Conservation (phyloP, 306 rosid species). For the Trifolium dubium region DNA sequence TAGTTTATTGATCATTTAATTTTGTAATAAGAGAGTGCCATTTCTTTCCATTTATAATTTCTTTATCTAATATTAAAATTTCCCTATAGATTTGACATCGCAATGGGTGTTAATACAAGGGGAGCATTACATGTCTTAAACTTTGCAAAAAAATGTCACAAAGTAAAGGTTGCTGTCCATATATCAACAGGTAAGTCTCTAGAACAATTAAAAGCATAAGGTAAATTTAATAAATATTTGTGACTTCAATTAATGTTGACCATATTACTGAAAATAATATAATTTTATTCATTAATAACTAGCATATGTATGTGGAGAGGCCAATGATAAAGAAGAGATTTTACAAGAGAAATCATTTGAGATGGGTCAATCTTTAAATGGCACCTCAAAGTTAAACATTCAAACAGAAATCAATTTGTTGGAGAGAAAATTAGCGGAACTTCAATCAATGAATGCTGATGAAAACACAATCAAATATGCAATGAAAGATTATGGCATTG, state of each 20-base stretch:
- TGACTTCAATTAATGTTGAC: background rate
- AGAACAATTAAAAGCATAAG: background rate
- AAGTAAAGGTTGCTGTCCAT: conserved; percentile 41
- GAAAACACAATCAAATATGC: conserved; percentile 22
- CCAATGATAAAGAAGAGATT: background rate
- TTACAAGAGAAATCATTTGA: conserved; percentile 38
- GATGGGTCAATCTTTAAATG: conserved; percentile 39
- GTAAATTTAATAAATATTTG: too few species aligned
- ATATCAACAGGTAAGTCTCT: conserved; percentile 49
- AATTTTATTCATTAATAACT: background rate
- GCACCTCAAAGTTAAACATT: conserved; percentile 35
- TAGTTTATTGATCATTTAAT: too few species aligned
- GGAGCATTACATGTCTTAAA: conserved; percentile 45
- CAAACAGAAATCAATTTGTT: conserved; percentile 4
- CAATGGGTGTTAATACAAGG: conserved; percentile 41
- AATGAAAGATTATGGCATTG: conserved; percentile 50
- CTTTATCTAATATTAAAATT: background rate
- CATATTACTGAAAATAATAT: background rate
- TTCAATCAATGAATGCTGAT: conserved; percentile 14
- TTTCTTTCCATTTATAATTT: too few species aligned
- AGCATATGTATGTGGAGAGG: conserved; percentile 58
- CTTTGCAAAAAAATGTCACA: conserved; percentile 45
- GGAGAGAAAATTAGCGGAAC: conserved; percentile 32
- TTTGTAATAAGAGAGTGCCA: too few species aligned
- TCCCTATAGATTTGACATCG: background rate